Evolutionary conservation across 495 filamentous ascomycete genomes (phyloP).

Genomic region (Talaromyces wortmannii): DNA sequence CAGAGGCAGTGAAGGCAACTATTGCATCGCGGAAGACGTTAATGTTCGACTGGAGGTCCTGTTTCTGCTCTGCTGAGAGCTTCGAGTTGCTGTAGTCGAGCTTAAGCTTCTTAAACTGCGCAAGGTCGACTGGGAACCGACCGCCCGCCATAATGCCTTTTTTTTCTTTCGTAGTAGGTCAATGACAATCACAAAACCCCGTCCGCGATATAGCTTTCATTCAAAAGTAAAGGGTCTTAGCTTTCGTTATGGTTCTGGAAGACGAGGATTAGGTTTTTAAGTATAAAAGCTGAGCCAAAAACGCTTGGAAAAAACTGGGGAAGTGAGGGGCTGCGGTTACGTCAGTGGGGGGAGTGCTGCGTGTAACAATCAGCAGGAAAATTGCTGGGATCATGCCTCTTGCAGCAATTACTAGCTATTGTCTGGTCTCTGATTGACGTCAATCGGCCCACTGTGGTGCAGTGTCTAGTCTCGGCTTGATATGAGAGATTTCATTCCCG

Average conservation of each 20-base stretch:
- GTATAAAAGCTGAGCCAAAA: too few relatives aligned
- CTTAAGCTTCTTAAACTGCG: slow-evolving; percentile 31
- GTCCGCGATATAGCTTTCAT: background rate
- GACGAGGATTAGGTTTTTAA: background rate
- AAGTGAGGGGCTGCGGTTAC: background rate
- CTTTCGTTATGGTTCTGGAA: background rate
- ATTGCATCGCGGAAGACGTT: slow-evolving; percentile 33
- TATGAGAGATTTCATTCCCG: too few relatives aligned
- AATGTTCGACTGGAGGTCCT: slow-evolving; percentile 29
- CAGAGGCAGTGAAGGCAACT: slow-evolving; percentile 31
- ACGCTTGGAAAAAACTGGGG: background rate
- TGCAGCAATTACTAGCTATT: too few relatives aligned
- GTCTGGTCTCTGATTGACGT: too few relatives aligned
- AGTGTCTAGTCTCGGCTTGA: too few relatives aligned
- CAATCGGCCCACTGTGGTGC: too few relatives aligned
- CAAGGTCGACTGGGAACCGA: slow-evolving; percentile 29
- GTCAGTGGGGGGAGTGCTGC: background rate
- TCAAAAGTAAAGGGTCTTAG: background rate
- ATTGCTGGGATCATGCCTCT: too few relatives aligned
- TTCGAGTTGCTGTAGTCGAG: slow-evolving; percentile 24
- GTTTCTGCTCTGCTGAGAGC: slow-evolving; percentile 24
- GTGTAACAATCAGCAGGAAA: background rate
- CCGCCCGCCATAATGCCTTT: slow-evolving; percentile 14
- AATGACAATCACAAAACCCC: background rate
- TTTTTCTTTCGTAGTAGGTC: background rate